Conservation (phyloP, 129 eudicot species). For the Chrysanthemum lavandulifolium region DNA sequence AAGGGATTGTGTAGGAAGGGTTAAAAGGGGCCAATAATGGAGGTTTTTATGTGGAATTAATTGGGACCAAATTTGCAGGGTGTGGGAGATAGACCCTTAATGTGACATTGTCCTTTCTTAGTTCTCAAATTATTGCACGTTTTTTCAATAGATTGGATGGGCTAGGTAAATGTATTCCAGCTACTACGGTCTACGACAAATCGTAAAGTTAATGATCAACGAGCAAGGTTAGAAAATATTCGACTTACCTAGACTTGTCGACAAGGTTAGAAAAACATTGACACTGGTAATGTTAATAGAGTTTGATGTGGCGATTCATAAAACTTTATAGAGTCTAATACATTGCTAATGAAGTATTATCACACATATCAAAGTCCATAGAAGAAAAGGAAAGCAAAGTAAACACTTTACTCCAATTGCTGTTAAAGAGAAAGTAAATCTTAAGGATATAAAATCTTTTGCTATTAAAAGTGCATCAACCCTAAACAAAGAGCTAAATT, state of each 20-base stretch:
- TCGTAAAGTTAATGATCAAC: too few relatives aligned
- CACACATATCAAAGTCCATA: too few relatives aligned
- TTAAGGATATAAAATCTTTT: not conserved
- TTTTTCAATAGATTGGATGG: not conserved
- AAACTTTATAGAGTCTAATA: too few relatives aligned
- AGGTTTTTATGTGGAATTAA: constrained; percentile 43
- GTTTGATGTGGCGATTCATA: too few relatives aligned
- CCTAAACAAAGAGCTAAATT: constrained; percentile 16
- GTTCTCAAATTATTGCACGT: not conserved
- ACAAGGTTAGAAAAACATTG: too few relatives aligned
- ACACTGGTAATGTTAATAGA: too few relatives aligned
- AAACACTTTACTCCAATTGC: too few relatives aligned
- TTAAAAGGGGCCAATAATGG: constrained; percentile 44
- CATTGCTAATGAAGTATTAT: too few relatives aligned
- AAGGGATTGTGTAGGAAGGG: constrained; percentile 27
- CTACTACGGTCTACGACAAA: not conserved
- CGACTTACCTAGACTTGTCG: too few relatives aligned
- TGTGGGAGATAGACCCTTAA: constrained; percentile 66
- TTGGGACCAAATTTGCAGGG: constrained; percentile 78
- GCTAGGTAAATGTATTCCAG: not conserved
- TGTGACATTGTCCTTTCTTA: constrained; percentile 75
- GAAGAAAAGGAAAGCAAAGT: too few relatives aligned
- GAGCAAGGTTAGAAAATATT: too few relatives aligned
- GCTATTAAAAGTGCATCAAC: not conserved
- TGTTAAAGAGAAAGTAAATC: too few relatives aligned